A percentile compares a stretch with the other conserved stretches of the same genome.
Evolutionary conservation across 768 basidiomycete species (phyloP).

Genomic region (Termitomyces sp.): DNA sequence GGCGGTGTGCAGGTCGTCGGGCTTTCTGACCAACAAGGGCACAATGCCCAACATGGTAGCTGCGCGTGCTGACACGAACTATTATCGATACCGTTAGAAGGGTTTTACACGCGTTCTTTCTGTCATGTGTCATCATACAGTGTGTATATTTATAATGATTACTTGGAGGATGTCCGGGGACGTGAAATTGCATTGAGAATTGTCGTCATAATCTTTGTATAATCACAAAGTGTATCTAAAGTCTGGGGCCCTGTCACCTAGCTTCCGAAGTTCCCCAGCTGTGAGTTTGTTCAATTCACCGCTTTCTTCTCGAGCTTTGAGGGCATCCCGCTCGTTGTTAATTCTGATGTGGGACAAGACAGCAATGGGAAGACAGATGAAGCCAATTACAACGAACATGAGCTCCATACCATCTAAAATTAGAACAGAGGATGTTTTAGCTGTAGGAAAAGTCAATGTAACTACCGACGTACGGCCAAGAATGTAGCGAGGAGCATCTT

Average conservation of each 20-base stretch:
- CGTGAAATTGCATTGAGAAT: not conserved
- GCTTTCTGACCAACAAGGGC: conserved; percentile 18
- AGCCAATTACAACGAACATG: conserved; percentile 65
- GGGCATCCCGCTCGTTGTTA: conserved; percentile 47
- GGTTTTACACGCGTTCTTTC: not conserved
- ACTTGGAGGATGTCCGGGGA: not conserved
- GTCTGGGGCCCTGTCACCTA: conserved; percentile 62
- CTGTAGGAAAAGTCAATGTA: not conserved
- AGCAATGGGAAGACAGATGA: conserved; percentile 44
- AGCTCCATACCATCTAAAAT: conserved; percentile 55
- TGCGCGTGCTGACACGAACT: conserved; percentile 25
- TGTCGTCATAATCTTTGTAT: not conserved
- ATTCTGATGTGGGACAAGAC: conserved; percentile 48
- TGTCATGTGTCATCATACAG: not conserved
- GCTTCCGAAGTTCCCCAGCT: conserved; percentile 28
- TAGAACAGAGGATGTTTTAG: not conserved
- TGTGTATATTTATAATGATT: not conserved
- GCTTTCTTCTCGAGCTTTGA: conserved; percentile 20
- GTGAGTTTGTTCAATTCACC: conserved; percentile 30
- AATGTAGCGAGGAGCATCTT: conserved; percentile 56
- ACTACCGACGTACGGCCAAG: conserved; percentile 50
- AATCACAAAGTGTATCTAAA: conserved; percentile 47
- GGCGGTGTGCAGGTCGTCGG: conserved; percentile 46
- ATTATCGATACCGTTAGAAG: not conserved
- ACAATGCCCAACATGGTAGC: conserved; percentile 15